Evolutionary conservation across 768 basidiomycete species (phyloP).

Genomic region (Hydnum rufescens): DNA sequence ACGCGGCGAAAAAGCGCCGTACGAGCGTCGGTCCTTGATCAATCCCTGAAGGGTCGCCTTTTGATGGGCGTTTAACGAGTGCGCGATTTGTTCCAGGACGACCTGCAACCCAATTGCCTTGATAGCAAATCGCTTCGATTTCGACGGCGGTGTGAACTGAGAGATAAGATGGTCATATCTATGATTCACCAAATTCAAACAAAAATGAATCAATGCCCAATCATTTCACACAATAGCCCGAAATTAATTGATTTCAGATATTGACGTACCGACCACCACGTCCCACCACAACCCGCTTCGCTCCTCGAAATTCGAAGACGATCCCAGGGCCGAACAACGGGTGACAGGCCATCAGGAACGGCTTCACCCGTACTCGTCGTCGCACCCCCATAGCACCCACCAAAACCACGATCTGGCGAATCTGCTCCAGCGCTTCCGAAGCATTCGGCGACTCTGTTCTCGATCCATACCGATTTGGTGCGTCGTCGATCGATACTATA

Average conservation of each 20-base stretch:
- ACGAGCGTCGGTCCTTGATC: constrained; percentile 53
- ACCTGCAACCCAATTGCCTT: constrained; percentile 58
- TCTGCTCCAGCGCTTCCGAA: not conserved
- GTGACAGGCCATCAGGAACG: constrained; percentile 51
- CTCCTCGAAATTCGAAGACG: constrained; percentile 50
- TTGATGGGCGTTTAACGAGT: constrained; percentile 49
- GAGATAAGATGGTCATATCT: constrained; percentile 59
- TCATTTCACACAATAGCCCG: not conserved
- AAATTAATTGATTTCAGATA: too few species aligned
- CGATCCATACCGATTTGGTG: not conserved
- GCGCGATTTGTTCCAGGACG: constrained; percentile 56
- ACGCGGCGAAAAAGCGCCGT: constrained; percentile 79
- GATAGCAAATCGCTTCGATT: constrained; percentile 26
- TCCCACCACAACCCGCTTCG: constrained; percentile 55
- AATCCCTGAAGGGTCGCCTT: constrained; percentile 42
- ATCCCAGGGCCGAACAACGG: constrained; percentile 55
- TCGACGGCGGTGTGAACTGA: constrained; percentile 30
- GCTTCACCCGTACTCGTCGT: constrained; percentile 44
- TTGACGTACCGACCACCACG: constrained; percentile 52
- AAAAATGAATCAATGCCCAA: not conserved
- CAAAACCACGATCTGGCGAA: not conserved
- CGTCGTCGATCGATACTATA: not conserved
- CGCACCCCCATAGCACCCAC: constrained; percentile 31
- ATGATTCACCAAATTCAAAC: too few species aligned
- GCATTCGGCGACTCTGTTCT: not conserved